Evolutionary conservation across 148 eudicot species (phyloP).

Genomic region (Dysphania ambrosioides): DNA sequence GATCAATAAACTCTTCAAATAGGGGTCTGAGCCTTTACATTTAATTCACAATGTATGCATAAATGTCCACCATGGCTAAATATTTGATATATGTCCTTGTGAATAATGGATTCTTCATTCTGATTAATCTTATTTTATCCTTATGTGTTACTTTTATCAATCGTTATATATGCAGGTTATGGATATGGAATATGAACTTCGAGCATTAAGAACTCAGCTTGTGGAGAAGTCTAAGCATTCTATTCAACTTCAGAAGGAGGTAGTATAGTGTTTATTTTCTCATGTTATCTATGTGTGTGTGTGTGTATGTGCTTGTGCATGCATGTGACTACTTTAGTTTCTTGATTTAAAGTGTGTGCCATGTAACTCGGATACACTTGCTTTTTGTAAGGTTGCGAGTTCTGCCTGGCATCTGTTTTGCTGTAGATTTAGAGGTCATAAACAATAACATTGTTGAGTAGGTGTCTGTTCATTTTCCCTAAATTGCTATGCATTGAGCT

Average conservation of each 20-base stretch:
- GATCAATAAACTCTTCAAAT: not conserved
- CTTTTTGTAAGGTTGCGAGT: not conserved
- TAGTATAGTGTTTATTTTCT: slow-evolving; percentile 15
- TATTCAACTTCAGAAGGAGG: slow-evolving; percentile 88
- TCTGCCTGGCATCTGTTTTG: not conserved
- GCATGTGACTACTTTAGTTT: not conserved
- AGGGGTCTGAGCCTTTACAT: not conserved
- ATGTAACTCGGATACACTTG: not conserved
- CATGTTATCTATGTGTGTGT: not conserved
- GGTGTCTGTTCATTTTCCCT: not conserved
- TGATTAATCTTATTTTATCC: not conserved
- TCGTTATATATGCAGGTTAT: slow-evolving; percentile 57
- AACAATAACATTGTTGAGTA: not conserved
- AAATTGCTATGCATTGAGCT: not conserved
- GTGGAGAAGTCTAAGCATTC: slow-evolving; percentile 85
- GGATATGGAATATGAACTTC: slow-evolving; percentile 99
- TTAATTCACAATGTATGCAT: not conserved
- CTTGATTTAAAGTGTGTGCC: not conserved
- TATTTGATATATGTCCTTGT: not conserved
- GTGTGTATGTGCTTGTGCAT: too few relatives aligned
- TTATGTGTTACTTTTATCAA: not conserved
- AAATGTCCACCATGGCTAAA: not conserved
- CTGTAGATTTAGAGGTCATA: not conserved
- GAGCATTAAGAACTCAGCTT: slow-evolving; percentile 83
- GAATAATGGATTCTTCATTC: not conserved